phyloP scores from a whole-genome alignment of 1,284 basidiomycete genomes.

The Coniferiporia weirii region DNA sequence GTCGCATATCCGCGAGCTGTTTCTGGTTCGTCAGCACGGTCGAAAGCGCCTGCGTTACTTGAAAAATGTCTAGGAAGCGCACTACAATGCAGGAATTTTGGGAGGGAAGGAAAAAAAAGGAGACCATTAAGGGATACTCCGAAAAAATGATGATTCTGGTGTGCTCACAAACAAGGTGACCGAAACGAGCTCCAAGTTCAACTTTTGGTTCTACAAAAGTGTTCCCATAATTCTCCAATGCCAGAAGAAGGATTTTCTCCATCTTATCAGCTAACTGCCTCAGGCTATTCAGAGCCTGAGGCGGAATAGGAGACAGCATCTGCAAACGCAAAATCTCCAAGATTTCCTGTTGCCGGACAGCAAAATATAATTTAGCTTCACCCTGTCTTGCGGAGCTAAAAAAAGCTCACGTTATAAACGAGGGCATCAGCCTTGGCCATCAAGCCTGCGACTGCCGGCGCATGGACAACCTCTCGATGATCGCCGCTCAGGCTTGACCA shows the following conservation, averaged over 20 bases:
- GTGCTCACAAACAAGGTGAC: constrained; percentile 77
- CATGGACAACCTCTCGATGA: constrained; percentile 80
- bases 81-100: constrained; percentile 39
- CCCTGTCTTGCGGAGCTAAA: constrained; percentile 1
- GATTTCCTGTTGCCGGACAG: constrained; percentile 59
- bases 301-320: constrained; percentile 72
- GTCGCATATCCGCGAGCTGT: constrained; percentile 78
- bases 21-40: constrained; percentile 83
- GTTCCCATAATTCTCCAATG: constrained; percentile 76
- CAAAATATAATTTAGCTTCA: not conserved
- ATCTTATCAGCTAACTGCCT: constrained; percentile 84
- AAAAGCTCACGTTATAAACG: constrained; percentile 70
- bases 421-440: constrained; percentile 87
- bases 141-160: not conserved
- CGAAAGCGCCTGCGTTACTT: constrained; percentile 80
- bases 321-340: constrained; percentile 77
- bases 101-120: constrained; percentile 17
- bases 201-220: constrained; percentile 91
- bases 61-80: constrained; percentile 84
- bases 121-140: not conserved
- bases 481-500: constrained; percentile 70
- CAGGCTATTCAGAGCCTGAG: constrained; percentile 60
- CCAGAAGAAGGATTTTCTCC: constrained; percentile 80
- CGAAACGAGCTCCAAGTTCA: constrained; percentile 81
- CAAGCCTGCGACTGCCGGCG: constrained; percentile 77